Evolutionary conservation across 2,329 filamentous ascomycete species (phyloP).

Genomic region (Colletotrichum abscissum): DNA sequence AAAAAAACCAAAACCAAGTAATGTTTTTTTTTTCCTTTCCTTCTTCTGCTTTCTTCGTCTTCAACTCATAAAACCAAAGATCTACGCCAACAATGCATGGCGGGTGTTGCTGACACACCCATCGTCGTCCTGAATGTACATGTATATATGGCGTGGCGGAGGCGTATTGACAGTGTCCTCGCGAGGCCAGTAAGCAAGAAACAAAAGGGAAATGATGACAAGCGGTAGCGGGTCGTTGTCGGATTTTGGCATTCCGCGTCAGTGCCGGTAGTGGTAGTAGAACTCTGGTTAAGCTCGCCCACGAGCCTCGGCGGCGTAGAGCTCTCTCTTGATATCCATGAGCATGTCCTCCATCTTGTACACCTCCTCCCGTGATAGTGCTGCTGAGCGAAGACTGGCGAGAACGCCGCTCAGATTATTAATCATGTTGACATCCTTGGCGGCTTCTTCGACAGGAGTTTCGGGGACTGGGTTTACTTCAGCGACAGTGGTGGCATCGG

Average conservation of each 20-base stretch:
- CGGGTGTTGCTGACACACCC: not conserved
- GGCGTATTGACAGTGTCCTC: slow-evolving; percentile 24
- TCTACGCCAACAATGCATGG: slow-evolving; percentile 27
- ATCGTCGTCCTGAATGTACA: slow-evolving; percentile 26
- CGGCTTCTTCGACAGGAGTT: slow-evolving; percentile 43
- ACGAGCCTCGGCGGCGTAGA: slow-evolving; percentile 77
- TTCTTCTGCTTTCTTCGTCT: not conserved
- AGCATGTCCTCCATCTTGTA: slow-evolving; percentile 81
- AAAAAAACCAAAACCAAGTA: not conserved
- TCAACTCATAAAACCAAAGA: slow-evolving; percentile 21
- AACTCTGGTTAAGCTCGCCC: slow-evolving; percentile 50
- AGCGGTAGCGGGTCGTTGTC: not conserved
- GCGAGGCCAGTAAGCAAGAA: not conserved
- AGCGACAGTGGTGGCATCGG: not conserved
- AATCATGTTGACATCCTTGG: slow-evolving; percentile 59
- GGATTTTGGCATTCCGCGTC: not conserved
- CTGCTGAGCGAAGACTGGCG: slow-evolving; percentile 66
- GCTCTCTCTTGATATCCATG: slow-evolving; percentile 80
- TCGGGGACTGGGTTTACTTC: not conserved
- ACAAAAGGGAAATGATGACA: not conserved
- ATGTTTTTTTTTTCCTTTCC: not conserved
- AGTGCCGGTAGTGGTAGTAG: not conserved
- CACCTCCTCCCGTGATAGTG: slow-evolving; percentile 73
- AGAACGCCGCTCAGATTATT: slow-evolving; percentile 66
- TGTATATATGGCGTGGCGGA: slow-evolving; percentile 9